Evolutionary conservation across 164 flowering plant species (phyloP), one percentile per base, ranked within the genome.

Genomic region (Hamamelis virginiana): DNA sequence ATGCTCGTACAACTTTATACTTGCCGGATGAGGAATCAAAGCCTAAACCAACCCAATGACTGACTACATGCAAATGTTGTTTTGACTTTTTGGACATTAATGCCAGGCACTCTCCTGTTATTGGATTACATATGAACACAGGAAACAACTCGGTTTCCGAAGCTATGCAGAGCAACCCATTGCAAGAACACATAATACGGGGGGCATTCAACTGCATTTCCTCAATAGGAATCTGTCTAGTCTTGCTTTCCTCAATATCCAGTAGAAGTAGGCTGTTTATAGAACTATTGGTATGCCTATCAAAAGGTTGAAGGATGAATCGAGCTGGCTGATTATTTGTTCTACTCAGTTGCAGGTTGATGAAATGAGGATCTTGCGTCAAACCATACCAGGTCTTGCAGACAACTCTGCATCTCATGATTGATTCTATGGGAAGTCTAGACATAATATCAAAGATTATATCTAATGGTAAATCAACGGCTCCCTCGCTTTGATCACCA

Each of bases 131-230:
- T 53, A 53, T 53, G 58, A n/a, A 53, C 22, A 53, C 58, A 21
- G 58, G 58, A 53, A 8, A 9, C 21, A 53, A 25, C 58, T 1
- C 13, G 11, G 2, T 53, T 8, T 53, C 58, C 10, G 58, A 19
- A 21, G 58, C 22, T 19, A 53, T 53, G 23, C 58, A 53, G 58
- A 53, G 25, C 58, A 53, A 53, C 22, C 58, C 58, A 53, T 53
- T 53, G 26, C 58, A 53, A 53, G 25, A 53, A 53, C 25, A 53
- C 58, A 53, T 53, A 8, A 53, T 53, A 15, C 11, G 58, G 25
- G 8, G 58, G 23, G 12, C 58, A 53, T 8, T 53, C 8, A 19
- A 21, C 8, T 22, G 25, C 58, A 8, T 18, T 19, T 22, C n/a
- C 58, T 53, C 8, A 53, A 9, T 22, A 53, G 22, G 10, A 53